These are phyloP conservation scores for Clonostachys rosea DNA, from an alignment of 2,329 filamentous ascomycete species.

Conservation along the genomic window DNA sequence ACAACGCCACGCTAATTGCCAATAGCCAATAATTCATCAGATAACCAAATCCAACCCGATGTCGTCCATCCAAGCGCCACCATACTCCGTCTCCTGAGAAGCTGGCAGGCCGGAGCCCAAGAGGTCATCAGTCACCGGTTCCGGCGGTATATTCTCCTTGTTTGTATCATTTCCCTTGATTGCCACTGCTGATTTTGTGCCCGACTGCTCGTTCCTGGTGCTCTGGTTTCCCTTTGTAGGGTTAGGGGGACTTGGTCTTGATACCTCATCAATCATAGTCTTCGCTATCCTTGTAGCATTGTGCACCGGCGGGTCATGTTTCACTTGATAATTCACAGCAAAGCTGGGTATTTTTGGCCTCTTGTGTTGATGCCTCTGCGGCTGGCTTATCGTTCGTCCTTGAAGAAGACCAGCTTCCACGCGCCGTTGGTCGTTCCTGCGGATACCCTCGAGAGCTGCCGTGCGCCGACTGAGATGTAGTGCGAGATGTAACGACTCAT, in stretches of 20 bases:
- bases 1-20: too few relatives aligned
- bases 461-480: constrained; percentile 25
- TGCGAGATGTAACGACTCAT: constrained; percentile 24
- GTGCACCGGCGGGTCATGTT: too few relatives aligned
- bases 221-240: neutral
- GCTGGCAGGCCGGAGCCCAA: constrained; percentile 2
- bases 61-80: constrained; percentile 31
- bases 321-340: too few relatives aligned
- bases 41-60: constrained; percentile 8
- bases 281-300: too few relatives aligned
- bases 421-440: constrained; percentile 14
- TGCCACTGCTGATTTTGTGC: too few relatives aligned
- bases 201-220: constrained; percentile 1
- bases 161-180: constrained; percentile 14
- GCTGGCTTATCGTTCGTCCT: neutral
- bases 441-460: constrained; percentile 20
- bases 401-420: neutral
- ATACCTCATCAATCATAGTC: too few relatives aligned
- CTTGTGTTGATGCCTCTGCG: neutral
- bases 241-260: neutral
- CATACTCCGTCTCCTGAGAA: constrained; percentile 31
- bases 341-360: neutral
- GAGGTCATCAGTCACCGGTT: too few relatives aligned
- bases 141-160: neutral
- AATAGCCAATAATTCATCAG: neutral